phyloP scores from a whole-genome alignment of 1,284 basidiomycete species.

The Cystobasidium sp. region DNA sequence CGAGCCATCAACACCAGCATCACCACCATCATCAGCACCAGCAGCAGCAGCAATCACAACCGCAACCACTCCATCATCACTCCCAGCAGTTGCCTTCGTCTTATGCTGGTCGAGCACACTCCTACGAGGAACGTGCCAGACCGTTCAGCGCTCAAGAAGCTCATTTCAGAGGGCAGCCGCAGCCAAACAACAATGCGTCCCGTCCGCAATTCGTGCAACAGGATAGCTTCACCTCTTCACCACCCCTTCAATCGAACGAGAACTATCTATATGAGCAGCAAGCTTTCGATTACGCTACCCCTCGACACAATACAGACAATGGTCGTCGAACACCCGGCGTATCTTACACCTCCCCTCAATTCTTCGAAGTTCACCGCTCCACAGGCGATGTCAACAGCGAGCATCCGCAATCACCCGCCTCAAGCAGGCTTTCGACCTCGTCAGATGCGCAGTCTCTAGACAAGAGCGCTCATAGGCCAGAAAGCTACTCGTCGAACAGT shows the following conservation, averaged over 20 bases:
- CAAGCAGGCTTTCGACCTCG: constrained; percentile 30
- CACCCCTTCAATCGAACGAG: constrained; percentile 18
- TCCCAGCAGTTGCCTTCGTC: background rate
- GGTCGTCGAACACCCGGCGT: background rate
- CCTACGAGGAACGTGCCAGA: constrained; percentile 11
- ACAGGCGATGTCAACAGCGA: background rate
- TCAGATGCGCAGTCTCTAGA: constrained; percentile 19
- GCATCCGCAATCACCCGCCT: constrained; percentile 26
- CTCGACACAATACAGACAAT: background rate
- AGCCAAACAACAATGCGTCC: background rate
- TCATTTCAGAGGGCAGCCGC: background rate
- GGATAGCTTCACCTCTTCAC: constrained; percentile 31
- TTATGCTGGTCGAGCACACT: background rate
- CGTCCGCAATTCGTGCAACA: constrained; percentile 28
- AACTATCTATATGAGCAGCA: background rate
- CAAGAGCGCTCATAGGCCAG: constrained; percentile 8
- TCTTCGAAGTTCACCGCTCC: constrained; percentile 15
- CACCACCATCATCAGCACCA: background rate
- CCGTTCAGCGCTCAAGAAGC: constrained; percentile 2
- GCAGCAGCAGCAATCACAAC: background rate
- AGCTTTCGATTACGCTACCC: background rate
- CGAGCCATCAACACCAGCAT: background rate
- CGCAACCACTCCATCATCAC: background rate
- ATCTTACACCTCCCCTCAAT: background rate
- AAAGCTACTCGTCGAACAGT: constrained; percentile 33